These are phyloP conservation scores for Eimeria tenella DNA, from an alignment of 169 alveolate species.

Conservation along the genomic window DNA sequence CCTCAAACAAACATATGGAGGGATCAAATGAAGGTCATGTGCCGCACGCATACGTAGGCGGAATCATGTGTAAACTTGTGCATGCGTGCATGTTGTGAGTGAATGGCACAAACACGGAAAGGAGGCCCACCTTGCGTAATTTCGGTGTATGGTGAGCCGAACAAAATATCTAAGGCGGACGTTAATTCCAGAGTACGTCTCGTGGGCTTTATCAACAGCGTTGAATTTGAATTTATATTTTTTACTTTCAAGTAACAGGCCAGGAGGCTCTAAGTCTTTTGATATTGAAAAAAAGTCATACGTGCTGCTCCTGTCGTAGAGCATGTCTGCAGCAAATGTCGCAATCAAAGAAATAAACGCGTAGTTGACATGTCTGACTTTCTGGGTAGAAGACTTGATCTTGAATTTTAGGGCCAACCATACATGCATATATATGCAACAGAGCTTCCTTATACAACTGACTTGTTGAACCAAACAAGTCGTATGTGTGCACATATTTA, in stretches of 20 bases:
- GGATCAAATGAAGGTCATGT: too few species aligned
- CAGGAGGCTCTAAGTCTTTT: slow-evolving; percentile 98
- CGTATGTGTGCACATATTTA: too few species aligned
- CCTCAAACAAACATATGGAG: too few species aligned
- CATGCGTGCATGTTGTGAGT: too few species aligned
- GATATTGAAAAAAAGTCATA: slow-evolving; percentile 97
- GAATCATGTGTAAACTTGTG: too few species aligned
- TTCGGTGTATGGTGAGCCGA: slow-evolving; percentile 94
- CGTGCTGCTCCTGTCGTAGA: slow-evolving; percentile 92
- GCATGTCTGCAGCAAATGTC: slow-evolving; percentile 86
- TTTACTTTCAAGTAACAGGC: slow-evolving; percentile 93
- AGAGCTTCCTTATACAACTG: background rate
- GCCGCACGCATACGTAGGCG: too few species aligned
- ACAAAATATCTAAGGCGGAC: slow-evolving; percentile 94
- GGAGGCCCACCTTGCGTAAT: slow-evolving; percentile 84
- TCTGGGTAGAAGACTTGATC: too few species aligned
- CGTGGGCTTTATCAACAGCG: slow-evolving; percentile 98
- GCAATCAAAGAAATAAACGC: background rate
- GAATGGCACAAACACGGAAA: too few species aligned
- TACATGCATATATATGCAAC: background rate
- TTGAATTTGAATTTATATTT: slow-evolving; percentile 95
- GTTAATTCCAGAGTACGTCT: slow-evolving; percentile 98
- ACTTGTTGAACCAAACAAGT: too few species aligned
- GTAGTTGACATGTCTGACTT: background rate
- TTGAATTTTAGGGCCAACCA: too few species aligned